Evolutionary conservation across 2,329 filamentous ascomycete genomes (phyloP).

Genomic region (Xylariaceae sp.): DNA sequence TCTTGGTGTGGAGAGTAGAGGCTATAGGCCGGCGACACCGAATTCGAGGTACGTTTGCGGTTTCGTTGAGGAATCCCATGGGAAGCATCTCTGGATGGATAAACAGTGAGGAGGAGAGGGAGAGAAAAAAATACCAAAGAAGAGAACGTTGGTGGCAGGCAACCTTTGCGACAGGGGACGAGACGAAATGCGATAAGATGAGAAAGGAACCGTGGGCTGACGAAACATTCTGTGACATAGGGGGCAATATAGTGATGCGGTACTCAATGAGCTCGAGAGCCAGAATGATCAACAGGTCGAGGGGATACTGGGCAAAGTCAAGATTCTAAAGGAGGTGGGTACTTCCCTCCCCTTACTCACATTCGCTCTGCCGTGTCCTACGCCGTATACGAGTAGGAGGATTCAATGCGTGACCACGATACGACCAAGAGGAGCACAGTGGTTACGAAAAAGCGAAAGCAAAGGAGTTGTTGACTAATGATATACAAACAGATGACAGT

Average conservation of each 20-base stretch:
- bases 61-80: background rate
- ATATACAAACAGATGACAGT: conserved; percentile 72
- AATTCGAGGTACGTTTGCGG: conserved; percentile 63
- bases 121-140: background rate
- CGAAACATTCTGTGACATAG: conserved; percentile 47
- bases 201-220: conserved; percentile 7
- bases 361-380: background rate
- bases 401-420: background rate
- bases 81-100: background rate
- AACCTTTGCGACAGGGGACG: background rate
- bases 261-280: conserved; percentile 90
- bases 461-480: conserved; percentile 5
- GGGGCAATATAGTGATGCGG: conserved; percentile 91
- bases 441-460: conserved; percentile 1
- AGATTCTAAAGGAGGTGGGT: conserved; percentile 85
- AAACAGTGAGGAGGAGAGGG: background rate
- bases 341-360: conserved; percentile 9
- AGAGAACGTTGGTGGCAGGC: background rate
- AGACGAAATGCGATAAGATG: background rate
- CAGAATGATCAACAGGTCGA: conserved; percentile 92
- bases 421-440: conserved; percentile 20
- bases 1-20: conserved; percentile 41
- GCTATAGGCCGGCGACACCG: conserved; percentile 73
- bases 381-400: background rate
- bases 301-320: conserved; percentile 90